These are phyloP conservation scores for Alopecurus myosuroides DNA, from an alignment of 176 grass and related monocot species.

Conservation along the genomic window DNA sequence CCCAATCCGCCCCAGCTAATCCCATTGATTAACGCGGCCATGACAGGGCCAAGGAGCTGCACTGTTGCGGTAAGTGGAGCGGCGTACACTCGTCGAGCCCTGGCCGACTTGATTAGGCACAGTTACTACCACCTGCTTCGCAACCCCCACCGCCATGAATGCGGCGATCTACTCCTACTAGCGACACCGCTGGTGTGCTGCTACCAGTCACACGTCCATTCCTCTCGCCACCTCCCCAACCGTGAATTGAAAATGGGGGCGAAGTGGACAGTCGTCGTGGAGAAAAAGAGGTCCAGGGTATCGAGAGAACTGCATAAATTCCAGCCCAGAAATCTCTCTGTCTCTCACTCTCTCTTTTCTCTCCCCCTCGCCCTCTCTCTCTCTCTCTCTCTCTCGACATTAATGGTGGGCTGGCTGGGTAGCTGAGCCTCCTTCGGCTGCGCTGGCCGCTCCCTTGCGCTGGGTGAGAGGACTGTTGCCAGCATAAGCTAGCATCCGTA, in stretches of 20 bases:
- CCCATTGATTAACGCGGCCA: not conserved
- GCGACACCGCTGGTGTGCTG: not conserved
- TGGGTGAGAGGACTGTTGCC: not conserved
- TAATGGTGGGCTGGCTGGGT: conserved; percentile 25
- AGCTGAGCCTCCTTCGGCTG: conserved; percentile 10
- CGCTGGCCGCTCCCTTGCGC: conserved; percentile 3
- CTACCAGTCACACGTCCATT: not conserved
- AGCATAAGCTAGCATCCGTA: not conserved
- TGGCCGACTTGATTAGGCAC: conserved; percentile 16
- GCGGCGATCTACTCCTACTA: conserved; percentile 15
- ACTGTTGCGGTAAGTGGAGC: not conserved
- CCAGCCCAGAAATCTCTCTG: not conserved
- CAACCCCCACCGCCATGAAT: conserved; percentile 47
- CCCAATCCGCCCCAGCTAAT: not conserved
- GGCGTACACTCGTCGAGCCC: not conserved
- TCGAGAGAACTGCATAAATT: conserved; percentile 1
- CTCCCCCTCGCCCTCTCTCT: not conserved
- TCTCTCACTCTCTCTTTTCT: not conserved
- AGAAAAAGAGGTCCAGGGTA: not conserved
- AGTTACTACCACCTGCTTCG: conserved; percentile 49
- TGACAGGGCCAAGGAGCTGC: not conserved
- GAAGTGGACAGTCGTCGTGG: not conserved
- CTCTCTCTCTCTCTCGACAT: conserved; percentile 4
- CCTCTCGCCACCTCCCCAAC: conserved; percentile 32
- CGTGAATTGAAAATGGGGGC: conserved; percentile 22